Conservation (phyloP, 202 grass and related monocot species). For the Zoysia matrella region DNA sequence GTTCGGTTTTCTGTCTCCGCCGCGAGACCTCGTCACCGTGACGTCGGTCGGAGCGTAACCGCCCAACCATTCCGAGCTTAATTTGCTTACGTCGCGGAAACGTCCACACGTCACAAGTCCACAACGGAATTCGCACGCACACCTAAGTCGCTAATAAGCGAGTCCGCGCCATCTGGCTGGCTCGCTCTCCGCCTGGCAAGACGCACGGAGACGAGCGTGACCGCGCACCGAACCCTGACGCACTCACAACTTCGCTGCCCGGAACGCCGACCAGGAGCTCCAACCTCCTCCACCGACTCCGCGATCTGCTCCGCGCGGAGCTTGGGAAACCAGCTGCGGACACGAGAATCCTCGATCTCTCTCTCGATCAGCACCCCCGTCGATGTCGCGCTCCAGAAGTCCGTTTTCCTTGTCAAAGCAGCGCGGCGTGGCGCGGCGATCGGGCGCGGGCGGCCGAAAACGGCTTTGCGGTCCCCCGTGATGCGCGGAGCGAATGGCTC, state of each 20-base stretch:
- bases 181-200: not conserved
- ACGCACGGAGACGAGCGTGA: not conserved
- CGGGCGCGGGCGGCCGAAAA: not conserved
- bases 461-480: constrained; percentile 13
- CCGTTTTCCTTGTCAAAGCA: not conserved
- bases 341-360: not conserved
- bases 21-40: not conserved
- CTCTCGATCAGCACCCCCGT: not conserved
- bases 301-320: not conserved
- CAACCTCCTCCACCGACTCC: no score
- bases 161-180: not conserved
- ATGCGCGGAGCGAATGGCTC: constrained; percentile 55
- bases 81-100: not conserved
- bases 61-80: not conserved
- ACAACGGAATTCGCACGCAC: not conserved
- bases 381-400: not conserved
- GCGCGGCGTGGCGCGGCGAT: not conserved
- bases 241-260: no score
- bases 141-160: no score
- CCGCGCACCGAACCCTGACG: not conserved
- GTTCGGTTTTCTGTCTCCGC: not conserved
- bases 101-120: not conserved
- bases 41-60: constrained; percentile 10
- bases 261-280: no score
- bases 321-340: not conserved